A percentile compares a stretch with the other conserved stretches of the same genome.
Evolutionary conservation across 2,329 filamentous ascomycete species (phyloP).

Genomic region (Pyrenochaeta sp.): DNA sequence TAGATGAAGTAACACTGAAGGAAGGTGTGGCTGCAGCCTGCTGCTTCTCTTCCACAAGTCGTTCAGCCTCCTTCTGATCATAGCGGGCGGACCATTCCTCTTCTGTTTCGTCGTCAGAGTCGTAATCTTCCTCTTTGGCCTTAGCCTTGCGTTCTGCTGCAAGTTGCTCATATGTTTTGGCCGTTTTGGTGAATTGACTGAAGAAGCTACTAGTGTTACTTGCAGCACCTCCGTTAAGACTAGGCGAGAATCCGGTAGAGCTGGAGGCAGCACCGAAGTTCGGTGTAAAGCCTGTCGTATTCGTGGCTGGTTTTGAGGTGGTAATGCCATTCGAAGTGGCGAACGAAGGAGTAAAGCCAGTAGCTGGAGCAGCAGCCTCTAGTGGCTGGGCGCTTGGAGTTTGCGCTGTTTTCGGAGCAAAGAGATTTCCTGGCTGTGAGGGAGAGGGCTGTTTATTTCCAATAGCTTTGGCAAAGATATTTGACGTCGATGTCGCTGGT

Average conservation of each 20-base stretch:
- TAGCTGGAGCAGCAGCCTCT: constrained; percentile 13
- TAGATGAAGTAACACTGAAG: constrained; percentile 24
- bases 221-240: constrained; percentile 10
- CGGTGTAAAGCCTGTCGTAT: constrained; percentile 8
- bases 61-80: constrained; percentile 39
- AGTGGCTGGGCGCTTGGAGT: constrained; percentile 10
- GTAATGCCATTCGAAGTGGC: constrained; percentile 13
- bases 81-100: constrained; percentile 43
- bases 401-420: constrained; percentile 15
- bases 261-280: constrained; percentile 19
- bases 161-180: constrained; percentile 42
- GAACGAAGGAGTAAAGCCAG: constrained; percentile 22
- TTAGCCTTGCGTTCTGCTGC: constrained; percentile 45
- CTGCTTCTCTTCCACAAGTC: constrained; percentile 35
- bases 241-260: constrained; percentile 19
- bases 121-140: constrained; percentile 44
- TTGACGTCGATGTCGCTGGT: constrained; percentile 30
- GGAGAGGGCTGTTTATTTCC: constrained; percentile 23
- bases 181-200: constrained; percentile 37
- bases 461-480: constrained; percentile 34
- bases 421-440: constrained; percentile 18
- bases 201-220: constrained; percentile 28
- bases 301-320: constrained; percentile 1
- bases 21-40: constrained; percentile 26
- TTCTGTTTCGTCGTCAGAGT: constrained; percentile 46